Evolutionary conservation across 441 rosid genomes (phyloP), one percentile per base, ranked within the genome.

Genomic region (Corymbia citriodora): DNA sequence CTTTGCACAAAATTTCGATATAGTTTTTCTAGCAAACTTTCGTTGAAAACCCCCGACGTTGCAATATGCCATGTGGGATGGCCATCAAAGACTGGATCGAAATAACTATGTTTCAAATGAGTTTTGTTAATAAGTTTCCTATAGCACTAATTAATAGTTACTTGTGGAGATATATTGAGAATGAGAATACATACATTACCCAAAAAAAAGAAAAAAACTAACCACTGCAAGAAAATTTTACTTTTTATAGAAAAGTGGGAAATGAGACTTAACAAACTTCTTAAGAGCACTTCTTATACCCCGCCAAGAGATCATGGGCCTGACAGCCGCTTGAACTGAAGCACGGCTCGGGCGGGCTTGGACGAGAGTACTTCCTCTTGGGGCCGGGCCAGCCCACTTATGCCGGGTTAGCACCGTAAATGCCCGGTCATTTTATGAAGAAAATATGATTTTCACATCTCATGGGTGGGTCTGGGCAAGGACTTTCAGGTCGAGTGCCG

Each of bases 41-140:
- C 12, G 0, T 1, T 3, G 12, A 2, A 23, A 57, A 36, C 6
- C 1, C 0, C 7, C 10, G 2, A 36, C 9, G 9, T 10, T 0
- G 13, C 9, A 3, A 2, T 36, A 0, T 7, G 2, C 3, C 27
- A 19, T 36, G 0, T 72, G 10, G 0, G 49, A 10, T 3, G 3
- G 15, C 13, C 2, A 2, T 3, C 9, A 5, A 36, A 72, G 14
- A 36, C 1, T 36, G 8, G 13, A 36, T 2, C 1, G 0, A 11
- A 10, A 72, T 1, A 72, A 23, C 27, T 72, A 72, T 9, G 1
- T 18, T 18, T 10, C 12, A 9, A 68, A 70, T 70, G 45, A 31
- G 79, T 31, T 70, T 70, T 0, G 11, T 16, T 31, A 70, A 70
- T 45, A 70, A 70, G 3, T 31, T 2, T 31, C 79, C 45, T 27